phyloP scores from a whole-genome alignment of 2,329 filamentous ascomycete species.

The Mycocentrospora acerina region DNA sequence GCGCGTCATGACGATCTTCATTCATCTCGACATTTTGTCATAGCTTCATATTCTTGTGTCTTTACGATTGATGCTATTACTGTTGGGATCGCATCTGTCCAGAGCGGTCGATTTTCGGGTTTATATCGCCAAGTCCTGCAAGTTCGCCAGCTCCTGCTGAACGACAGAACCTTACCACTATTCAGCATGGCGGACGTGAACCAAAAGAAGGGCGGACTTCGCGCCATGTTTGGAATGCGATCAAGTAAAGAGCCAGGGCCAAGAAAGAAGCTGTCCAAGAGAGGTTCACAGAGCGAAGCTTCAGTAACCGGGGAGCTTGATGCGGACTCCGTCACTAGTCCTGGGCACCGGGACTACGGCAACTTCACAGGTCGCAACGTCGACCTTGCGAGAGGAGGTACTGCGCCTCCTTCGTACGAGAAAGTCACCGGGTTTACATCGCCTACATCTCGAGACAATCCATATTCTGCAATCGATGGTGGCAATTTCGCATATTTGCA shows the following conservation, averaged over 20 bases:
- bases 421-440: constrained; percentile 8
- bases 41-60: no score
- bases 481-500: constrained; percentile 4
- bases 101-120: no score
- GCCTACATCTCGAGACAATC: constrained; percentile 17
- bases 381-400: constrained; percentile 7
- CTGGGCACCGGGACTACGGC: constrained; percentile 24
- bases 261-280: constrained; percentile 28
- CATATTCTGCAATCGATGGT: constrained; percentile 15
- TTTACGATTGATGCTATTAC: no score
- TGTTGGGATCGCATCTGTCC: no score
- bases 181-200: constrained; percentile 18
- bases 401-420: constrained; percentile 13
- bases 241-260: constrained; percentile 16
- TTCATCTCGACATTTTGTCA: no score
- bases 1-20: no score
- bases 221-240: constrained; percentile 23
- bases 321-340: constrained; percentile 8
- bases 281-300: constrained; percentile 15
- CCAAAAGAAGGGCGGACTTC: constrained; percentile 23
- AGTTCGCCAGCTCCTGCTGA: no score
- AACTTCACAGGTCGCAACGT: constrained; percentile 23
- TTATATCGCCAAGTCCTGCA: no score
- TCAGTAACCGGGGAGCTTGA: constrained; percentile 10
- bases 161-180: neutral